Conservation (phyloP, 2,329 filamentous ascomycete genomes). For the Sporothrix inflata region DNA sequence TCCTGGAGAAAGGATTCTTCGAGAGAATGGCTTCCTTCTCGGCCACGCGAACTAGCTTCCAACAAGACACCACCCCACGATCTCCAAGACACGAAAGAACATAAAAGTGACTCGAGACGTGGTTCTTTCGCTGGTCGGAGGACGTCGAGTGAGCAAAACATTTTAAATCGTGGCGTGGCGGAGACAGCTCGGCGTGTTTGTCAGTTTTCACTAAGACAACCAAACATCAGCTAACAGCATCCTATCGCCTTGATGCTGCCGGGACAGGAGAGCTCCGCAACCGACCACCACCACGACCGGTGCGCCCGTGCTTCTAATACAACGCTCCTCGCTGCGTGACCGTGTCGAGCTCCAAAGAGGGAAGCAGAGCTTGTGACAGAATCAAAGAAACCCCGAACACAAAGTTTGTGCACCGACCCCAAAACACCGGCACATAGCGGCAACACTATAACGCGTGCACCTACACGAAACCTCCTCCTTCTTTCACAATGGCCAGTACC, state of each 20-base stretch:
- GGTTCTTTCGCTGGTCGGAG: background rate
- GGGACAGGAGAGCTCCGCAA: constrained; percentile 3
- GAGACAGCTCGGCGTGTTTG: constrained; percentile 19
- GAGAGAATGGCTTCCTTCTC: background rate
- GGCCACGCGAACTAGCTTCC: background rate
- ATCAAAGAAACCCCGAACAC: background rate
- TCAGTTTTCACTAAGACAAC: constrained; percentile 11
- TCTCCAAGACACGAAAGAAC: background rate
- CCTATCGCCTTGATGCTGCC: constrained; percentile 22
- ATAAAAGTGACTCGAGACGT: background rate
- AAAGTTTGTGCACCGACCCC: background rate
- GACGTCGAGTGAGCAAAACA: background rate
- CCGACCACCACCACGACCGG: background rate
- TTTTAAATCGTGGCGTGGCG: background rate
- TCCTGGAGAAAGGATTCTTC: background rate
- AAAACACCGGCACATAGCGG: background rate
- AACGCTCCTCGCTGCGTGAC: background rate
- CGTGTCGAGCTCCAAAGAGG: background rate
- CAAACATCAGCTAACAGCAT: background rate
- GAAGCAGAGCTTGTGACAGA: background rate
- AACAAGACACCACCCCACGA: no score
- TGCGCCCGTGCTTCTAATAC: background rate
- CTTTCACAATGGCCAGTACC: background rate
- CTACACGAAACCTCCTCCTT: background rate
- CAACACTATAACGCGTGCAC: background rate